A percentile compares a stretch with the other conserved stretches of the same genome.
Conservation (phyloP, 495 filamentous ascomycete species). For the Trypethelium eluteriae region DNA sequence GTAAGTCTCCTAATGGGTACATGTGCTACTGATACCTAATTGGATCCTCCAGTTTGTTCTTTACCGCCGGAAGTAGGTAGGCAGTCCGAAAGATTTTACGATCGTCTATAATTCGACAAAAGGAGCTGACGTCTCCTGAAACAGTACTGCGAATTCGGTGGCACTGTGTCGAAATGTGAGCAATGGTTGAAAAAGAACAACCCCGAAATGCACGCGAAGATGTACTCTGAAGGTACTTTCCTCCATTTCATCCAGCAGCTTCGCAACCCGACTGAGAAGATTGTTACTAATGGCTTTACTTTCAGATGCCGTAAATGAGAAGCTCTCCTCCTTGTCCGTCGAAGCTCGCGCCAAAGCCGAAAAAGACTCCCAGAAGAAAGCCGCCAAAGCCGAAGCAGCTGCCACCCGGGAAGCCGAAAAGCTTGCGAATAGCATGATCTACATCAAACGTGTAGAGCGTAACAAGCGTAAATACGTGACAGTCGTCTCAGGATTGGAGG, state of each 20-base stretch:
- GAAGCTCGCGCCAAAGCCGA: constrained; percentile 86
- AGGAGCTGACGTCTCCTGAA: not conserved
- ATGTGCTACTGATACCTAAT: constrained; percentile 16
- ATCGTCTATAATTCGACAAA: constrained; percentile 1
- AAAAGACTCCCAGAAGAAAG: constrained; percentile 90
- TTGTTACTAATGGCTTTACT: not conserved
- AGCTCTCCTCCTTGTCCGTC: constrained; percentile 73
- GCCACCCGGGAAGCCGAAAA: constrained; percentile 72
- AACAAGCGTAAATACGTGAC: constrained; percentile 98
- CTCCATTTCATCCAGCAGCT: not conserved
- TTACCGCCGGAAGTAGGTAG: constrained; percentile 83
- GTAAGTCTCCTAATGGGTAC: constrained; percentile 41
- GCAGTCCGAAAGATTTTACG: not conserved
- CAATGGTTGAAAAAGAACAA: constrained; percentile 82
- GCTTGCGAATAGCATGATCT: constrained; percentile 70
- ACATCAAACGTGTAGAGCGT: constrained; percentile 92
- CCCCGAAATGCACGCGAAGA: constrained; percentile 58
- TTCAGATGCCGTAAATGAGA: constrained; percentile 71
- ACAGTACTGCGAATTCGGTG: constrained; percentile 97
- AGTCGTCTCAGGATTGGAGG: constrained; percentile 77
- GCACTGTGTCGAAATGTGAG: constrained; percentile 94
- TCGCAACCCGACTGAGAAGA: not conserved
- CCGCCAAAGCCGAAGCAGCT: constrained; percentile 77
- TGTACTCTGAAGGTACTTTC: constrained; percentile 74
- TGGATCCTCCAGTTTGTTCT: constrained; percentile 65